These are phyloP conservation scores for Fraxinus excelsior DNA, from an alignment of 257 asterid species.

Conservation along the genomic window DNA sequence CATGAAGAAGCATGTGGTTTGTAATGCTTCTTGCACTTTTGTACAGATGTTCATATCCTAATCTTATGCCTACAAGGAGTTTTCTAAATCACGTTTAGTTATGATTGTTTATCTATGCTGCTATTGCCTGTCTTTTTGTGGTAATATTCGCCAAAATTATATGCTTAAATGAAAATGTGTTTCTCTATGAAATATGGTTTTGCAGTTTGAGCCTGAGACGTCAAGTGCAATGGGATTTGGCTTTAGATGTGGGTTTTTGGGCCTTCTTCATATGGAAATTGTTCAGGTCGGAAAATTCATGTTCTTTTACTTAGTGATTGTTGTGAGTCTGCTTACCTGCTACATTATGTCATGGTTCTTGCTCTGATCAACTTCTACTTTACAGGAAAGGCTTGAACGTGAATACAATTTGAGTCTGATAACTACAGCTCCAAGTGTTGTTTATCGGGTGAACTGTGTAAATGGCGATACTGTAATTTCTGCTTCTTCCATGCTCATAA, in stretches of 20 bases:
- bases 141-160: slow-evolving; percentile 14
- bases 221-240: slow-evolving; percentile 99
- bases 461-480: slow-evolving; percentile 83
- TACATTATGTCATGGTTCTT: slow-evolving; percentile 15
- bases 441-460: slow-evolving; percentile 74
- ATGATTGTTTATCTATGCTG: slow-evolving; percentile 13
- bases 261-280: slow-evolving; percentile 99
- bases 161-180: slow-evolving; percentile 8
- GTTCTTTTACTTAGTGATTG: slow-evolving; percentile 18
- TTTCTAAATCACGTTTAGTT: slow-evolving; percentile 10
- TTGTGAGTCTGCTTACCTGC: slow-evolving; percentile 25
- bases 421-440: slow-evolving; percentile 98
- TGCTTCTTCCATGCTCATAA: slow-evolving; percentile 39
- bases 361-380: slow-evolving; percentile 29
- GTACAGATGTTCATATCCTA: slow-evolving; percentile 9
- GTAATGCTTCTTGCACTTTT: slow-evolving; percentile 10
- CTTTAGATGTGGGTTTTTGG: slow-evolving; percentile 97
- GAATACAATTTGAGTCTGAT: slow-evolving; percentile 90
- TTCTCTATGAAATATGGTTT: slow-evolving; percentile 19
- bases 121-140: slow-evolving; percentile 10
- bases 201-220: slow-evolving; percentile 93
- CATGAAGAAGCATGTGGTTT: slow-evolving; percentile 17
- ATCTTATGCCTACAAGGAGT: background rate
- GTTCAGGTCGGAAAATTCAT: slow-evolving; percentile 68
- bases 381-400: slow-evolving; percentile 97